These are phyloP conservation scores for Neurospora pannonica DNA, from an alignment of 495 filamentous ascomycete genomes.

Conservation along the genomic window DNA sequence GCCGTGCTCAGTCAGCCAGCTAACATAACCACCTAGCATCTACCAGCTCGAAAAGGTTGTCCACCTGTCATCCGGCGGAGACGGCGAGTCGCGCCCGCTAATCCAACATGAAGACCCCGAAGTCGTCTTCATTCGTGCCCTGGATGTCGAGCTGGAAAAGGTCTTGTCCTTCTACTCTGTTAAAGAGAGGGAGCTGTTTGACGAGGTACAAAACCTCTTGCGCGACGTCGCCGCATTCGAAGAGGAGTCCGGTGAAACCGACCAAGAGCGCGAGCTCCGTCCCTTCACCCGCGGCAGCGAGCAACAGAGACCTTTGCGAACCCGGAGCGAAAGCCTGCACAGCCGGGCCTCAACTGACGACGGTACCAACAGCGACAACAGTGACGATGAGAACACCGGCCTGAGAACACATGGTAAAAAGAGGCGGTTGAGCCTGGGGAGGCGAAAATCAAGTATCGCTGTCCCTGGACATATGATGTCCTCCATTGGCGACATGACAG, in stretches of 20 bases:
- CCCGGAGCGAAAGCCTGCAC: conserved; percentile 25
- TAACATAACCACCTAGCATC: conserved; percentile 48
- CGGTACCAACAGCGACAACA: conserved; percentile 53
- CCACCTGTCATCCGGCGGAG: conserved; percentile 44
- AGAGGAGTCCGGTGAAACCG: conserved; percentile 49
- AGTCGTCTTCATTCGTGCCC: conserved; percentile 61
- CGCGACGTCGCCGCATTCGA: conserved; percentile 67
- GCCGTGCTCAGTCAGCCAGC: background rate
- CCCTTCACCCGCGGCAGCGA: conserved; percentile 22
- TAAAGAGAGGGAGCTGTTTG: conserved; percentile 78
- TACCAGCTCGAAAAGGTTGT: conserved; percentile 82
- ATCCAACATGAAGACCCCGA: conserved; percentile 67
- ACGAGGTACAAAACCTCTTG: conserved; percentile 67
- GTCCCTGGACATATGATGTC: conserved; percentile 27
- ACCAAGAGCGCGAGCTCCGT: conserved; percentile 30
- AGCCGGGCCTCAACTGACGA: conserved; percentile 40
- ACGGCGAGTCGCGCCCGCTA: conserved; percentile 78
- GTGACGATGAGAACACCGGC: conserved; percentile 51
- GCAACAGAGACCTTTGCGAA: conserved; percentile 1
- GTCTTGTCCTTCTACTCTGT: conserved; percentile 79
- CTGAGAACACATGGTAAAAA: conserved; percentile 34
- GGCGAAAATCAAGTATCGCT: conserved; percentile 20
- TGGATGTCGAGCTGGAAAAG: conserved; percentile 89
- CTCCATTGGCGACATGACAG: conserved; percentile 43
- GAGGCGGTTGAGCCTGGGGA: conserved; percentile 20